These are phyloP conservation scores for Populus tomentosa DNA, from an alignment of 441 rosid genomes.

Conservation along the genomic window DNA sequence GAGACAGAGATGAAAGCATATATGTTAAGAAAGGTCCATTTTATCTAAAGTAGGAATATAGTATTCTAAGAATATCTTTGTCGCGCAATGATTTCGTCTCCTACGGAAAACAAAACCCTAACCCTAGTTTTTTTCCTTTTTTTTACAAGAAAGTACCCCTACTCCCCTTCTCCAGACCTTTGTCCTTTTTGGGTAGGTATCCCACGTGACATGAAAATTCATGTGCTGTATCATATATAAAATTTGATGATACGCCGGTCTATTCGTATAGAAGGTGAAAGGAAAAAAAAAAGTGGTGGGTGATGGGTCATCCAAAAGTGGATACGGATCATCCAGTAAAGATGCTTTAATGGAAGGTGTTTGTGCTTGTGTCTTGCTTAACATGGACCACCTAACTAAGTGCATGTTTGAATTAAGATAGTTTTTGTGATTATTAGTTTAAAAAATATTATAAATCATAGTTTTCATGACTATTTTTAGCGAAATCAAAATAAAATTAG, in stretches of 20 bases:
- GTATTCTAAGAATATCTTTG: constrained; percentile 37
- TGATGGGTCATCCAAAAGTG: constrained; percentile 27
- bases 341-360: constrained; percentile 24
- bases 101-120: constrained; percentile 19
- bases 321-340: constrained; percentile 33
- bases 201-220: constrained; percentile 35
- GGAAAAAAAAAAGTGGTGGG: constrained; percentile 9
- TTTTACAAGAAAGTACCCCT: neutral
- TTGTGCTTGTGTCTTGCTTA: constrained; percentile 14
- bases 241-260: neutral
- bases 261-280: neutral
- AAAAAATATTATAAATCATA: no score
- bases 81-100: constrained; percentile 41
- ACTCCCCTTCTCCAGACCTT: neutral
- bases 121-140: constrained; percentile 22
- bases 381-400: constrained; percentile 20
- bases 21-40: constrained; percentile 18
- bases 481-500: no score
- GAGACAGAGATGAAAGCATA: constrained; percentile 24
- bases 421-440: no score
- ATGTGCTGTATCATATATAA: constrained; percentile 31
- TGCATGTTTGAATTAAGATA: neutral
- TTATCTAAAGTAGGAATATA: constrained; percentile 5
- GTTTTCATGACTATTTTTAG: no score
- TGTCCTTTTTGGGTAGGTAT: constrained; percentile 15